phyloP scores from a whole-genome alignment of 495 filamentous ascomycete genomes.

The Staphylotrichum tortipilum region DNA sequence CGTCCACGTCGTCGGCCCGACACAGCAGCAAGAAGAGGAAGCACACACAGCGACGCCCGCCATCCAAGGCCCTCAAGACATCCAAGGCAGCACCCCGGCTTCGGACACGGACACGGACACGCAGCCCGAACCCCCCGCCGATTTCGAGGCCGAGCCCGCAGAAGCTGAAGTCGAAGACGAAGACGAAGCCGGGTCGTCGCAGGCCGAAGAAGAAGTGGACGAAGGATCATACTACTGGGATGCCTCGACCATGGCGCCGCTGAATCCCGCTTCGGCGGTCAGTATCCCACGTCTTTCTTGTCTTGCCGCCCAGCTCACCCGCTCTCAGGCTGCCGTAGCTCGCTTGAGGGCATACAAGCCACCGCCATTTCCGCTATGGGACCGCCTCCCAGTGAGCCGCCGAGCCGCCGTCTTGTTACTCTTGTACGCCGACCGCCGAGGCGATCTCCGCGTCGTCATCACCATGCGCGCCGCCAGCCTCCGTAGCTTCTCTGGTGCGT shows the following conservation, averaged over 20 bases:
- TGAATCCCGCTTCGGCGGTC: constrained; percentile 49
- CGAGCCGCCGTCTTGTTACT: constrained; percentile 79
- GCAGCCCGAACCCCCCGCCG: not conserved
- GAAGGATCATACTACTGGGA: constrained; percentile 39
- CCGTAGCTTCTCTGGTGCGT: constrained; percentile 47
- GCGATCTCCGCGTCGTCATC: constrained; percentile 72
- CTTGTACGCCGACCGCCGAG: constrained; percentile 69
- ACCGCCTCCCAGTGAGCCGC: constrained; percentile 55
- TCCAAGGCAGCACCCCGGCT: no score
- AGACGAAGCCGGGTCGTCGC: not conserved
- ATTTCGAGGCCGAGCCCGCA: not conserved
- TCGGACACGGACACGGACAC: no score
- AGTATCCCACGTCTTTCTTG: constrained; percentile 22
- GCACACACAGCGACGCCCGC: not conserved
- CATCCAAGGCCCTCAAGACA: not conserved
- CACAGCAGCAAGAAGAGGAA: not conserved
- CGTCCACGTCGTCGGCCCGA: not conserved
- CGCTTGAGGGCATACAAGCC: constrained; percentile 64
- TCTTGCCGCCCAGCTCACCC: constrained; percentile 3
- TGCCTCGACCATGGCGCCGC: constrained; percentile 46
- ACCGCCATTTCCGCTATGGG: constrained; percentile 47
- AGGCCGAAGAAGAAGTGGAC: constrained; percentile 13
- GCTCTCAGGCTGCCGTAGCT: constrained; percentile 59
- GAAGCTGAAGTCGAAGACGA: not conserved
- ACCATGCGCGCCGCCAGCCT: constrained; percentile 76